Evolutionary conservation across 768 basidiomycete genomes (phyloP).

Genomic region (Collybia sp.): DNA sequence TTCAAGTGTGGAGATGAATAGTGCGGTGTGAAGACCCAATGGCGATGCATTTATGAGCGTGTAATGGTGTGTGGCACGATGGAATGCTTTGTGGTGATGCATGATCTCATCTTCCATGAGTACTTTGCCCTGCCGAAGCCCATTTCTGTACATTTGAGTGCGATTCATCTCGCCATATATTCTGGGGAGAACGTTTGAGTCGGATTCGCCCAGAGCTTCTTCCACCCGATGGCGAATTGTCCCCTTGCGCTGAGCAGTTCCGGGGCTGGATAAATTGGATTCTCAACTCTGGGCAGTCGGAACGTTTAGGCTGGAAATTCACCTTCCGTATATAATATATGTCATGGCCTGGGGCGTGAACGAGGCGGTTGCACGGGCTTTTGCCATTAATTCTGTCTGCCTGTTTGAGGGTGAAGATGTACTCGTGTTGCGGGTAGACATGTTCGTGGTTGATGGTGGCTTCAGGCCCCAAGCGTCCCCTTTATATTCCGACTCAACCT

Average conservation of each 20-base stretch:
- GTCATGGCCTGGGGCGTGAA: conserved; percentile 1
- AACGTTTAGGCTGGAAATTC: background rate
- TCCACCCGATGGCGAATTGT: conserved; percentile 10
- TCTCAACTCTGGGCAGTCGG: too few species aligned
- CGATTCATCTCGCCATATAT: conserved; percentile 14
- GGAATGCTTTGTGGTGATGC: conserved; percentile 11
- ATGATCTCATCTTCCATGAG: conserved; percentile 14
- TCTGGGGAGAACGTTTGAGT: conserved; percentile 4
- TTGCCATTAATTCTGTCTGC: too few species aligned
- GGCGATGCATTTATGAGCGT: conserved; percentile 17
- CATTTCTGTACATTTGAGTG: conserved; percentile 15
- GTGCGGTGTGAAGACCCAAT: conserved; percentile 16
- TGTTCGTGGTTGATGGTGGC: too few species aligned
- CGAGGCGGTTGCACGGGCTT: too few species aligned
- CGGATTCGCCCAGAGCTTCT: conserved; percentile 5
- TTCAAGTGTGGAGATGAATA: conserved; percentile 19
- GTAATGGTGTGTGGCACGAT: conserved; percentile 10
- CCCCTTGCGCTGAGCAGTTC: conserved; percentile 5
- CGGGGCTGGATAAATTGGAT: background rate
- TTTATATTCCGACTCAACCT: too few species aligned
- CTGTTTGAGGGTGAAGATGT: too few species aligned
- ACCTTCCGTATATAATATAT: conserved; percentile 13
- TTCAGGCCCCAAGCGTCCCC: too few species aligned
- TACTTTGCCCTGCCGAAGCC: conserved; percentile 15
- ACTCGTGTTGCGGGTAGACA: too few species aligned